A percentile compares a stretch with the other conserved stretches of the same genome.
These are phyloP conservation scores for Acacia crassicarpa DNA, from an alignment of 306 rosid species.

Conservation along the genomic window DNA sequence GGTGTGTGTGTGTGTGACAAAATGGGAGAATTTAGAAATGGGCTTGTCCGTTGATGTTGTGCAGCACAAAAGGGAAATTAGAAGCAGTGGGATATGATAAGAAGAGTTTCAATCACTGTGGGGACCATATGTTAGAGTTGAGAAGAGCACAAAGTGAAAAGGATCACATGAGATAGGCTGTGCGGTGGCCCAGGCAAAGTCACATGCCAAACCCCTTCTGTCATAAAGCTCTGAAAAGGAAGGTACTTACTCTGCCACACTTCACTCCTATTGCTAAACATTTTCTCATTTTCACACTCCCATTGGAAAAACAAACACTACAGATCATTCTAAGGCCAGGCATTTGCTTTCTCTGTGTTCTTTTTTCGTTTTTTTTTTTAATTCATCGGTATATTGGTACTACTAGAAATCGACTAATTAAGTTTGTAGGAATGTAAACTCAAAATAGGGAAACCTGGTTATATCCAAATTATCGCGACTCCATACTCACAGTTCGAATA, in stretches of 20 bases:
- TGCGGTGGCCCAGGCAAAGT: conserved; percentile 14
- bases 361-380: too few species aligned
- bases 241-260: not conserved
- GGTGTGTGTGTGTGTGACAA: not conserved
- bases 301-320: not conserved
- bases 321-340: not conserved
- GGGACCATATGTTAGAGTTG: conserved; percentile 32
- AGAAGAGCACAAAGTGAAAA: conserved; percentile 9
- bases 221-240: not conserved
- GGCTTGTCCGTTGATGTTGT: not conserved
- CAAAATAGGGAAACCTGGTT: too few species aligned
- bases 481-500: too few species aligned
- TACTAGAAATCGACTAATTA: too few species aligned
- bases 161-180: conserved; percentile 20
- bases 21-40: conserved; percentile 7
- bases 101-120: conserved; percentile 17
- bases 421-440: too few species aligned
- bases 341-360: not conserved
- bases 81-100: not conserved
- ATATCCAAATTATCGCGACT: too few species aligned
- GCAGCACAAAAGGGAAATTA: not conserved
- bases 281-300: not conserved
- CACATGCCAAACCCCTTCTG: conserved; percentile 41
- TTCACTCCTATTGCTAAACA: not conserved
- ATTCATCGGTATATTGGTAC: too few species aligned